Conservation (phyloP, 1,284 basidiomycete genomes). For the Trametes pubescens region DNA sequence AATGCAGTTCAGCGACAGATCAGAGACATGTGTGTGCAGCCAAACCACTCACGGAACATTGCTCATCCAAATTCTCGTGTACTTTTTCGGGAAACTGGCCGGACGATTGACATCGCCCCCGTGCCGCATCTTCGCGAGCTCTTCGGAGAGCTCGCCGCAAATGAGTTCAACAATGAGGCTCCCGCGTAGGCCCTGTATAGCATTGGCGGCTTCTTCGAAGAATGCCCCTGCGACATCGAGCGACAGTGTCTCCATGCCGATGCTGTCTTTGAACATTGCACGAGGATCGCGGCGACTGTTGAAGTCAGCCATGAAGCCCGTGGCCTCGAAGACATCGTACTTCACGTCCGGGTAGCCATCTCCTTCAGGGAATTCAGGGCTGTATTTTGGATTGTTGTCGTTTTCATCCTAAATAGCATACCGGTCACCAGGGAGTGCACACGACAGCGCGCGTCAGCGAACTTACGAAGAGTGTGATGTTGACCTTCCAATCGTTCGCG, state of each 20-base stretch:
- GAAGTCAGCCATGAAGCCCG: constrained; percentile 15
- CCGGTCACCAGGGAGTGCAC: neutral
- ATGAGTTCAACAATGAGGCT: constrained; percentile 36
- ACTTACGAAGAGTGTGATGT: constrained; percentile 24
- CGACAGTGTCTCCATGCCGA: neutral
- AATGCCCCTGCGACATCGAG: constrained; percentile 2
- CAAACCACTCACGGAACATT: constrained; percentile 30
- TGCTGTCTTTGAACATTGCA: constrained; percentile 1
- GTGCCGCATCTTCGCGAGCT: constrained; percentile 29
- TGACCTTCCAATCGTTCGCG: constrained; percentile 21
- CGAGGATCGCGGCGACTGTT: neutral
- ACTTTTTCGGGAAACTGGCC: constrained; percentile 25
- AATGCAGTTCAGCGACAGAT: neutral
- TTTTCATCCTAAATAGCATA: constrained; percentile 7
- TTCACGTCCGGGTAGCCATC: constrained; percentile 7
- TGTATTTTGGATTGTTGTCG: constrained; percentile 7
- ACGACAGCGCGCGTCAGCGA: neutral
- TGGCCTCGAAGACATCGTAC: constrained; percentile 8
- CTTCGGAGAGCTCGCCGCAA: constrained; percentile 25
- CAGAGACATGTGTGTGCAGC: constrained; percentile 17
- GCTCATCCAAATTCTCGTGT: constrained; percentile 33
- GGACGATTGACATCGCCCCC: constrained; percentile 18
- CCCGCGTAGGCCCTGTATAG: constrained; percentile 18
- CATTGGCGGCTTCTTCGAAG: constrained; percentile 17
- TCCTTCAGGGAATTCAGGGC: neutral